These are phyloP conservation scores for Dissophora ornata DNA, from an alignment of 192 early-diverging fungal species.

Conservation along the genomic window DNA sequence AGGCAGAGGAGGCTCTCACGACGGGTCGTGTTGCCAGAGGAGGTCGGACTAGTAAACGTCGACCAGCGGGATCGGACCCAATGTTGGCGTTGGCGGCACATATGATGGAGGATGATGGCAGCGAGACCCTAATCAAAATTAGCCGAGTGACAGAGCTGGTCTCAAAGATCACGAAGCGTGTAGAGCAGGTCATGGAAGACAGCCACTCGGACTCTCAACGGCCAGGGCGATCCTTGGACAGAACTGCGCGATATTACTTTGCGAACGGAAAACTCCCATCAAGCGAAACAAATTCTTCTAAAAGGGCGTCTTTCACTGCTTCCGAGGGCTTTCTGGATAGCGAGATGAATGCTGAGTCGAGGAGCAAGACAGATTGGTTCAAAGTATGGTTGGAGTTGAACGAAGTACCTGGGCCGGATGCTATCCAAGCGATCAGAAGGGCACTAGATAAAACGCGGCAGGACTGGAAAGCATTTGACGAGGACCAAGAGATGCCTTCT, in stretches of 20 bases:
- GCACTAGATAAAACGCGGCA: constrained; percentile 8
- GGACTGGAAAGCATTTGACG: background rate
- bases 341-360: background rate
- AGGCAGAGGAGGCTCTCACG: background rate
- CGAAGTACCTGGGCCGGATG: constrained; percentile 25
- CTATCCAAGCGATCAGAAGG: constrained; percentile 11
- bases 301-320: too few species aligned
- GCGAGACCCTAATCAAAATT: constrained; percentile 41
- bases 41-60: background rate
- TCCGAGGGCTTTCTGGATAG: too few species aligned
- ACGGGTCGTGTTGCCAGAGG: background rate
- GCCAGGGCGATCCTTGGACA: background rate
- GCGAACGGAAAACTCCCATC: constrained; percentile 6
- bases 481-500: background rate
- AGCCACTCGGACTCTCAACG: background rate
- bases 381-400: constrained; percentile 37
- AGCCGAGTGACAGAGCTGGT: constrained; percentile 28
- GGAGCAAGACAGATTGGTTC: constrained; percentile 24
- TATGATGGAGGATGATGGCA: constrained; percentile 39
- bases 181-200: constrained; percentile 19
- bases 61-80: background rate
- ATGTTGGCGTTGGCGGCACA: constrained; percentile 1
- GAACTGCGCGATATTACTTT: constrained; percentile 16
- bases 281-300: background rate
- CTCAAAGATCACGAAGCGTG: constrained; percentile 31